phyloP scores from a whole-genome alignment of 441 rosid species.

The Erysimum pusillum region DNA sequence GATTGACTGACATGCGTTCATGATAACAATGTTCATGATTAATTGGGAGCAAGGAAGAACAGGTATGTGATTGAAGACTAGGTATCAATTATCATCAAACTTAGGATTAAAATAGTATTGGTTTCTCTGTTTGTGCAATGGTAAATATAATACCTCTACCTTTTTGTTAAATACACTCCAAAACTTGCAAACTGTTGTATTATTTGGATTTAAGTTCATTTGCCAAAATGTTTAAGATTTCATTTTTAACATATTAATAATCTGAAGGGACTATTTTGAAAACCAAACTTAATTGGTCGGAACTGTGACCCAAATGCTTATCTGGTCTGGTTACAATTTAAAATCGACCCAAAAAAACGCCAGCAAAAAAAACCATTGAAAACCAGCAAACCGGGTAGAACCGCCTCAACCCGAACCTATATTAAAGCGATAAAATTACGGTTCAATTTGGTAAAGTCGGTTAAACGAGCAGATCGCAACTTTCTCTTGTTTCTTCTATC shows the following conservation, averaged over 20 bases:
- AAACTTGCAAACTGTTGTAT: not conserved
- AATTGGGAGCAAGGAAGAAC: slow-evolving; percentile 93
- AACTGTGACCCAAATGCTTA: not conserved
- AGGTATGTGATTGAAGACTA: slow-evolving; percentile 76
- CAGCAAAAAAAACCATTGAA: not conserved
- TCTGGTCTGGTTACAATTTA: not conserved
- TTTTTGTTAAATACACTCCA: slow-evolving; percentile 16
- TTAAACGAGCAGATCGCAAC: not conserved
- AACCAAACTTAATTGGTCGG: not conserved
- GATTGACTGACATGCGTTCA: slow-evolving; percentile 41
- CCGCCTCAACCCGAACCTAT: not conserved
- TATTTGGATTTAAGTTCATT: not conserved
- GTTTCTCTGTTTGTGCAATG: too few relatives aligned
- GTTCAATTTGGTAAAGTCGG: not conserved
- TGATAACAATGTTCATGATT: too few relatives aligned
- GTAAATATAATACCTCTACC: slow-evolving; percentile 26
- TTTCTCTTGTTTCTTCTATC: not conserved
- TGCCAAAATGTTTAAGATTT: not conserved
- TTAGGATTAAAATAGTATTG: slow-evolving; percentile 11
- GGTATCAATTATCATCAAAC: slow-evolving; percentile 32
- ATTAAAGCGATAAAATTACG: not conserved
- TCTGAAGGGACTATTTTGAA: not conserved
- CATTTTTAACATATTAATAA: too few relatives aligned
- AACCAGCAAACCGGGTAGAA: not conserved
- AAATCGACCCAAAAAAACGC: too few relatives aligned